Evolutionary conservation across 768 basidiomycete genomes (phyloP).

Genomic region (Gyrodon lividus): DNA sequence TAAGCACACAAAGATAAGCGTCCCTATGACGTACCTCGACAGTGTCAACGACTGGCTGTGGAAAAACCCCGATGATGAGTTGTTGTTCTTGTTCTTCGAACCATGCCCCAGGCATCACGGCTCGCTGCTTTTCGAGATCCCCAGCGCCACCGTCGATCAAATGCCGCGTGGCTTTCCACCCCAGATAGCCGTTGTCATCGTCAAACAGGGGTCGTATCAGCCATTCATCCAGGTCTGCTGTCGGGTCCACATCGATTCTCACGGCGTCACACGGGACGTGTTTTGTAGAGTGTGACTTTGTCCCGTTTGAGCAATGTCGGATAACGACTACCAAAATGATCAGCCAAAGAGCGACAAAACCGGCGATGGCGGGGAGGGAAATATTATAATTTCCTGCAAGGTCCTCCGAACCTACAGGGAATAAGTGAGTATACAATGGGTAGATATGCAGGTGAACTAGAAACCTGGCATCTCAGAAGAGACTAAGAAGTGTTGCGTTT

Average conservation of each 20-base stretch:
- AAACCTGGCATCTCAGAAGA: conserved; percentile 3
- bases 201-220: not conserved
- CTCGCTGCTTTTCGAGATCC: not conserved
- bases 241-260: not conserved
- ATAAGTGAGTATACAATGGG: too few relatives aligned
- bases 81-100: not conserved
- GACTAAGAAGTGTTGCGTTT: not conserved
- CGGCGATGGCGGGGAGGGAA: not conserved
- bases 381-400: not conserved
- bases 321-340: not conserved
- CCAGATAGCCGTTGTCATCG: too few relatives aligned
- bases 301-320: not conserved
- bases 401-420: not conserved
- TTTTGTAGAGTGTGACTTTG: too few relatives aligned
- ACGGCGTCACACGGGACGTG: not conserved
- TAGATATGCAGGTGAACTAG: not conserved
- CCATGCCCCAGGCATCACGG: conserved; percentile 7
- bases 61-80: not conserved
- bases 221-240: not conserved
- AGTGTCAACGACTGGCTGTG: not conserved
- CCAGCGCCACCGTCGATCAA: not conserved
- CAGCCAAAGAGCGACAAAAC: conserved; percentile 5
- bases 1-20: too few relatives aligned
- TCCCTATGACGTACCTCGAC: not conserved
- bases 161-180: not conserved